Conservation (phyloP, 192 early-diverging fungal species). For the Backusella psychrophila region DNA sequence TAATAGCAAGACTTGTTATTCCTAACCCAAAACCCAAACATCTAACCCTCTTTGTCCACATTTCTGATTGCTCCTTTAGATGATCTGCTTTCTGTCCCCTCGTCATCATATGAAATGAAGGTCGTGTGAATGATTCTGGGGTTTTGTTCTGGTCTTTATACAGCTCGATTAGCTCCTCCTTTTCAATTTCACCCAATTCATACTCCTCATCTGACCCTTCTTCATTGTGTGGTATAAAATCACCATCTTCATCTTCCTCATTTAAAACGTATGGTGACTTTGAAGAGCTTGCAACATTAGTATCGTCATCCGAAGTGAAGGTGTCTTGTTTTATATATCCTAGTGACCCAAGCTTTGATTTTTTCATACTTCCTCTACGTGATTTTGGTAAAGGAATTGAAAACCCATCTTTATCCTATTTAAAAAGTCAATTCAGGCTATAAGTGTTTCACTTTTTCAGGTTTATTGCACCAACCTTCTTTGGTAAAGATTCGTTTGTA, state of each 20-base stretch:
- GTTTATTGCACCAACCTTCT: not conserved
- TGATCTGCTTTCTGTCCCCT: not conserved
- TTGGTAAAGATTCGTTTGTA: not conserved
- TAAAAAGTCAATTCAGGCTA: not conserved
- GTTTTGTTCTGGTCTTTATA: not conserved
- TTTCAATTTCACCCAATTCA: slow-evolving; percentile 3
- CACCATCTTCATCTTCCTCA: not conserved
- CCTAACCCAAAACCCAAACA: not conserved
- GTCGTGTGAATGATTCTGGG: not conserved
- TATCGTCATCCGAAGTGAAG: not conserved
- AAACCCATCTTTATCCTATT: slow-evolving; percentile 4
- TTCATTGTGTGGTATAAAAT: not conserved
- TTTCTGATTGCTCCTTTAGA: not conserved
- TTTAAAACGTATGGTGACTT: not conserved
- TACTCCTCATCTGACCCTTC: not conserved
- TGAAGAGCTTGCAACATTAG: not conserved
- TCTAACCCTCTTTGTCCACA: not conserved
- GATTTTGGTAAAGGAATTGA: not conserved
- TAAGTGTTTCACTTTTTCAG: not conserved
- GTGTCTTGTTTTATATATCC: not conserved
- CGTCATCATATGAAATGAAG: not conserved
- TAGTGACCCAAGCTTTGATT: not conserved
- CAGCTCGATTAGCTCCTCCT: not conserved
- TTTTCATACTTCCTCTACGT: not conserved
- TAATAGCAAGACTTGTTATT: not conserved